Evolutionary conservation across 176 grass and related monocot genomes (phyloP), one percentile per base, ranked within the genome.

Genomic region (Areca catechu): DNA sequence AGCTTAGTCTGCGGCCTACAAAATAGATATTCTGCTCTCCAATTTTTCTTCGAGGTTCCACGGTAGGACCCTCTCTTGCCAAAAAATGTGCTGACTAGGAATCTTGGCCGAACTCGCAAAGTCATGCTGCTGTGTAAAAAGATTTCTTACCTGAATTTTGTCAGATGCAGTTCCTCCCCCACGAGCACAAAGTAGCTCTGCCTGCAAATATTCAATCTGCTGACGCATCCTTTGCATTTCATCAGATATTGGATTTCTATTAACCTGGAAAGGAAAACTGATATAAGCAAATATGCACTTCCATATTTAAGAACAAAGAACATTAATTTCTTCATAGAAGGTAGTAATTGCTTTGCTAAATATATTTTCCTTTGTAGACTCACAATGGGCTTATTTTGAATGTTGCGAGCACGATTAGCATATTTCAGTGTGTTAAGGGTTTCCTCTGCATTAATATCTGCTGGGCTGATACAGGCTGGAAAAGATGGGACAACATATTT

Each of bases 401-500:
- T 98, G 71, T 98, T 98, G 15, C 93, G 93, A 83, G 94, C 94
- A 50, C 94, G 67, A 83, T 98, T 98, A 71, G 94, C 94, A 80
- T 98, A 98, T 79, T 98, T 98, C 69, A 98, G 63, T n/a, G 94
- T 98, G 79, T 98, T 98, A 22, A 98, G 68, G 61, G 94, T 93
- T 82, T 98, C 94, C 72, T 98, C 94, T 71, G 94, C 84, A 75
- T 98, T 98, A 56, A 93, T 93, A 77, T 98, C 94, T 69, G 94
- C 94, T 74, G 94, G 94, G 67, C 94, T 98, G 70, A 98, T 93
- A 67, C 94, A 98, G 1, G 94, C 94, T 98, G 84, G 60, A 85
- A 48, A 25, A 25, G 57, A 73, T 62, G 82, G 17, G 71, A 49
- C 5, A 63, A 50, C 34, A 43, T 43, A n/a, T n/a, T n/a, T n/a